These are phyloP conservation scores for Phoma sp. DNA, from an alignment of 2,329 filamentous ascomycete genomes.

Conservation along the genomic window DNA sequence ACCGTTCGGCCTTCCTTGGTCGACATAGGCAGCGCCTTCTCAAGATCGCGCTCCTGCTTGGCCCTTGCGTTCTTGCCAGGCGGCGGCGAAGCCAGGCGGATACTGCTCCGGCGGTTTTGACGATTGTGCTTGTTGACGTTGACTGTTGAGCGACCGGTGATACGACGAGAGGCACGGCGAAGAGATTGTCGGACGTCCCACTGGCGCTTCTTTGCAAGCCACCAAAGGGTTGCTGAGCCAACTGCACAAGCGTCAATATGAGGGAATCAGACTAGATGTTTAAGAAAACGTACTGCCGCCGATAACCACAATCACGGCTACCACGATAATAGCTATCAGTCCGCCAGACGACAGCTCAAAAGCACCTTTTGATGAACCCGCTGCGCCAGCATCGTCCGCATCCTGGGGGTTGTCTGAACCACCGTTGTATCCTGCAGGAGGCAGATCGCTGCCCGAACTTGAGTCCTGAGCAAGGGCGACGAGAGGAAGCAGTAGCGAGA, in stretches of 20 bases:
- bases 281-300: constrained; percentile 66
- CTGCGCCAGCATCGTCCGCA: constrained; percentile 63
- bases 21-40: constrained; percentile 40
- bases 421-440: constrained; percentile 45
- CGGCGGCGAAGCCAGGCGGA: constrained; percentile 46
- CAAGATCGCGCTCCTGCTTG: constrained; percentile 38
- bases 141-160: constrained; percentile 50
- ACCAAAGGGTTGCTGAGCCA: constrained; percentile 72
- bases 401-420: constrained; percentile 45
- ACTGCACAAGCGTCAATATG: constrained; percentile 54
- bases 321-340: constrained; percentile 76
- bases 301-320: constrained; percentile 66
- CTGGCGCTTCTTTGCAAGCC: constrained; percentile 81
- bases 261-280: background rate
- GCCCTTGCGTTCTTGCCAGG: constrained; percentile 29
- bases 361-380: constrained; percentile 65
- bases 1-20: constrained; percentile 36
- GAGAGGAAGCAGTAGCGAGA: constrained; percentile 37
- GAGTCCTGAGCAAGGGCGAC: constrained; percentile 38
- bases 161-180: constrained; percentile 64
- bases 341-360: constrained; percentile 71
- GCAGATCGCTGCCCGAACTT: constrained; percentile 24
- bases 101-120: constrained; percentile 44
- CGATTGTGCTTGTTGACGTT: constrained; percentile 37
- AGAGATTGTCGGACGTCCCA: constrained; percentile 80